Percentiles rank a stretch among this genome's conserved stretches.
These are phyloP conservation scores for Neurospora sp. DNA, from an alignment of 2,329 filamentous ascomycete genomes.

Conservation along the genomic window DNA sequence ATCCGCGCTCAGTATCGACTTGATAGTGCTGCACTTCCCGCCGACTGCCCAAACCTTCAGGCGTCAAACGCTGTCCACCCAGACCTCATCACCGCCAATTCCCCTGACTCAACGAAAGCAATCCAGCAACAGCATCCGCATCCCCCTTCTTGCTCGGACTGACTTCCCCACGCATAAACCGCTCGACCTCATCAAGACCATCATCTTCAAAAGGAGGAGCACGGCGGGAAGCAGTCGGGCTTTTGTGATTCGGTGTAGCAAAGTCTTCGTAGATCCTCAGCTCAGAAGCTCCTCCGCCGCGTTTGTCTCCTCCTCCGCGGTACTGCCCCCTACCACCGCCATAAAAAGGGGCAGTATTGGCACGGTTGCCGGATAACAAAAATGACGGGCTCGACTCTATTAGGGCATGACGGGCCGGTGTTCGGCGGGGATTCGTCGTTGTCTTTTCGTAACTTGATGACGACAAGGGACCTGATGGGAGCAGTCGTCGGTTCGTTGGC, in stretches of 20 bases:
- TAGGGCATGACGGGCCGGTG: conserved; percentile 29
- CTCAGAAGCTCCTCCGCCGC: conserved; percentile 17
- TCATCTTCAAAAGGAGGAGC: conserved; percentile 26
- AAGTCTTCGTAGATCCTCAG: conserved; percentile 36
- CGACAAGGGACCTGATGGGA: conserved; percentile 24
- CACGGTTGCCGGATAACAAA: conserved; percentile 22
- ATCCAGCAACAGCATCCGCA: conserved; percentile 79
- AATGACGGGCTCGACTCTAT: conserved; percentile 27
- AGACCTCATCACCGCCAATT: conserved; percentile 58
- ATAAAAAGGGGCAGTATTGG: conserved; percentile 18
- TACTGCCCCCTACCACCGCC: conserved; percentile 7
- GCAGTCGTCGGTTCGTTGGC: conserved; percentile 21
- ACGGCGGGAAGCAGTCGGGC: conserved; percentile 5
- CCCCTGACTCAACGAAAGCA: conserved; percentile 84
- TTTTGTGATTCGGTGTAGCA: conserved; percentile 30
- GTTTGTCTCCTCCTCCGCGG: conserved; percentile 11
- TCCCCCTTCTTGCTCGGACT: conserved; percentile 68
- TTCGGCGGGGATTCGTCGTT: conserved; percentile 29
- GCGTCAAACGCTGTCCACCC: too few species aligned
- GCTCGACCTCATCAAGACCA: conserved; percentile 48
- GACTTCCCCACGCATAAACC: conserved; percentile 60
- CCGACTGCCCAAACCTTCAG: too few species aligned
- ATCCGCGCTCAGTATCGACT: background rate
- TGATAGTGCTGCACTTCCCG: too few species aligned
- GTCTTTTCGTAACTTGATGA: conserved; percentile 11